Base-by-base conservation (phyloP, 2,329 filamentous ascomycete species). In the Cordyceps fumosorosea region DNA sequence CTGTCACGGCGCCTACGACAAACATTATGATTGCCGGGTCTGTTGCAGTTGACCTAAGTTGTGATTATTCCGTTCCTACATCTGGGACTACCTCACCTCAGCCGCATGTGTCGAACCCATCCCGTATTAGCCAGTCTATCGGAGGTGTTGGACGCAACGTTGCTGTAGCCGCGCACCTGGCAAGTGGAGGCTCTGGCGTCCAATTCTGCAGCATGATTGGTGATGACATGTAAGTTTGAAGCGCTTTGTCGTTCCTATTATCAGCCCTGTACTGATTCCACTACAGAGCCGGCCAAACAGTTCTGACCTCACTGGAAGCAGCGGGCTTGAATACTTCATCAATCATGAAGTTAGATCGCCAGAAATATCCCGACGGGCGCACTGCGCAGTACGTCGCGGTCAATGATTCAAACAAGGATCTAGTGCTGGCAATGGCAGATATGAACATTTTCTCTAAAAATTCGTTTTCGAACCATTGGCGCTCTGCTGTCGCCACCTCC, bases 121-220 rank as follows among this genome's bases (percentile, higher is more conserved):
- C 92, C 8, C 78, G 80, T 16, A 96, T 97, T 66, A 85, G 78
- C 42, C 91, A 96, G 70, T 90, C 89, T 1, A 83, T 97, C 8
- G 95, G 95, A 14, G 95, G 95, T 7, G 95, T 98, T 8, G 95
- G 91, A 7, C 88, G 92, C 70, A 98, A 98, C 69, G 91, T 98
- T 51, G 91, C 95, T 18, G 83, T 91, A 54, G 93, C 93, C 51
- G 88, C 90, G 1, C 89, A 92, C 67, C 82, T 87, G 37, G 81
- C 81, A 16, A 82, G 89, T 63, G 85, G 84, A 8, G 70, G 76
- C 20, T 75, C 75, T 47, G 84, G 81, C 16, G 89, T 95, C 8
- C 82, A 84, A 24, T 84, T 97, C 18, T 93, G 89, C 75, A 96
- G 90, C 69, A 83, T 91, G 65, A 83, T 96, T 11, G 92, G 89